Conservation (phyloP, 495 filamentous ascomycete species). For the Tuber aestivum region DNA sequence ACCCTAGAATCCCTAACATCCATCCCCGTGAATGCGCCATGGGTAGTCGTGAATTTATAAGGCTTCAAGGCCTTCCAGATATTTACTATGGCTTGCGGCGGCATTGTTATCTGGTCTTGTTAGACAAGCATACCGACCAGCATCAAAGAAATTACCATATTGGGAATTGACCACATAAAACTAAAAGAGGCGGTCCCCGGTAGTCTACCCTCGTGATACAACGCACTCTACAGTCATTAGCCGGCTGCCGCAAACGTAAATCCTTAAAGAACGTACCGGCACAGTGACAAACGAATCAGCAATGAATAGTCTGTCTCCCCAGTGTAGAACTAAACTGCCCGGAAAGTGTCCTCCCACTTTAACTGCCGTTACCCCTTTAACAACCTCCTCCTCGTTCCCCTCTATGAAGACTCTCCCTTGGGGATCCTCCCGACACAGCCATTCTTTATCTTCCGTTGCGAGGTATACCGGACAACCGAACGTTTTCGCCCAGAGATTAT, state of each 20-base stretch:
- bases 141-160: constrained; percentile 48
- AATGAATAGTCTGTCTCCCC: constrained; percentile 55
- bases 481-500: constrained; percentile 58
- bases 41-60: constrained; percentile 58
- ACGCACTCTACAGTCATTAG: constrained; percentile 27
- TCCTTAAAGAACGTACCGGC: constrained; percentile 47
- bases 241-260: constrained; percentile 22
- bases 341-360: constrained; percentile 72
- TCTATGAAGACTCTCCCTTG: constrained; percentile 48
- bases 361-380: constrained; percentile 55
- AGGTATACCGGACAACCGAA: constrained; percentile 63
- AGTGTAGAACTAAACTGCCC: constrained; percentile 60
- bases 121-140: background rate
- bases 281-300: constrained; percentile 67
- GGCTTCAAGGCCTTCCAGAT: constrained; percentile 53
- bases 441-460: constrained; percentile 56
- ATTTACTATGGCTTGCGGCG: constrained; percentile 50
- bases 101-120: constrained; percentile 54
- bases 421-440: constrained; percentile 50
- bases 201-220: constrained; percentile 48
- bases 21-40: constrained; percentile 58
- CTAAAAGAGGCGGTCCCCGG: constrained; percentile 57
- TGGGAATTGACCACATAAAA: constrained; percentile 77
- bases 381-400: constrained; percentile 42
- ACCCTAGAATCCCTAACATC: constrained; percentile 55